Evolutionary conservation across 2,329 filamentous ascomycete genomes (phyloP).

Genomic region (Pseudocercospora crystallina): DNA sequence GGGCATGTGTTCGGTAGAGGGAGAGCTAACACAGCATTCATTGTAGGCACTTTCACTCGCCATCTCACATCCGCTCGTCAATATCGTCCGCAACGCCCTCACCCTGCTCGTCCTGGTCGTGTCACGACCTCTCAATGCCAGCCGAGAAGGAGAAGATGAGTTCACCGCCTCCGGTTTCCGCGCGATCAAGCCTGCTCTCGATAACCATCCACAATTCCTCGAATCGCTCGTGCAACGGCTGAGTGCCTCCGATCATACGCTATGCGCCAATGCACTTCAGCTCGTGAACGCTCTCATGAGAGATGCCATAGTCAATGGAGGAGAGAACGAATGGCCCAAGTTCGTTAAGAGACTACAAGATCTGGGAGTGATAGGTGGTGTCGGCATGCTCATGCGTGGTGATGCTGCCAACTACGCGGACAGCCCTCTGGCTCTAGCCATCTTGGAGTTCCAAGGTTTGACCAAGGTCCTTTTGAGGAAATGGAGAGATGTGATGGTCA

Average conservation of each 20-base stretch:
- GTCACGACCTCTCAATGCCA: constrained; percentile 63
- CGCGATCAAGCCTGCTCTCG: constrained; percentile 86
- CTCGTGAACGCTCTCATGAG: constrained; percentile 93
- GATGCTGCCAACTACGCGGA: constrained; percentile 87
- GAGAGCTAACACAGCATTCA: not conserved
- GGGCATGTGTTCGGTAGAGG: too few relatives aligned
- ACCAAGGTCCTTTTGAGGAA: constrained; percentile 54
- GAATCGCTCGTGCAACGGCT: constrained; percentile 90
- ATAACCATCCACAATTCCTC: constrained; percentile 88
- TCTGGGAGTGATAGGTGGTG: constrained; percentile 85
- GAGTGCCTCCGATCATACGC: constrained; percentile 88
- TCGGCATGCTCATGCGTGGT: constrained; percentile 89
- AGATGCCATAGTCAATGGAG: constrained; percentile 78
- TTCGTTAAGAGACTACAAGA: constrained; percentile 94
- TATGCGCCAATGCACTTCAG: constrained; percentile 93
- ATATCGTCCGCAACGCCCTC: constrained; percentile 95
- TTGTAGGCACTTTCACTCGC: constrained; percentile 80
- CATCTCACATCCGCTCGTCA: constrained; percentile 92
- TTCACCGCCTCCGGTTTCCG: constrained; percentile 80
- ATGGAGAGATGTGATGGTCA: constrained; percentile 82
- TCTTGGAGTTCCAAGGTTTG: constrained; percentile 89
- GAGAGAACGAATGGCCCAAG: constrained; percentile 84
- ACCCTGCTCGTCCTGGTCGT: constrained; percentile 93
- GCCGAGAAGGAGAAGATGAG: constrained; percentile 50
- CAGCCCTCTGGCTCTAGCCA: constrained; percentile 79